phyloP scores from a whole-genome alignment of 257 asterid genomes.

The Solanum rostratum region DNA sequence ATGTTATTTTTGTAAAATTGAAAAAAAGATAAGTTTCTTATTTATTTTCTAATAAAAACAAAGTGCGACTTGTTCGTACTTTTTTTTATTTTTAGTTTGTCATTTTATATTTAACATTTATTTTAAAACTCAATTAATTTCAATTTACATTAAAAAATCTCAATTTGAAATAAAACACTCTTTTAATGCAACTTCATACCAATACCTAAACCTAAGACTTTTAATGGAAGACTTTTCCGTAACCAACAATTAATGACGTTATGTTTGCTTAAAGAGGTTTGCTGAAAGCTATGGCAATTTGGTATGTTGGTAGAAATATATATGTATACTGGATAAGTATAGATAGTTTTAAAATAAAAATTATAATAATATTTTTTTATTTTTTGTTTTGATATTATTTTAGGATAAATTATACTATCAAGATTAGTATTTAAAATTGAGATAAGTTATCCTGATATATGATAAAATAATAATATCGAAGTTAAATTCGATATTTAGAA shows the following conservation, averaged over 20 bases:
- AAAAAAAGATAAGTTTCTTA: too few species aligned
- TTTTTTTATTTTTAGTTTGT: neutral
- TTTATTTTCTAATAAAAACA: neutral
- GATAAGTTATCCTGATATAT: too few species aligned
- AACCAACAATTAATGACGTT: neutral
- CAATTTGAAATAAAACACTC: neutral
- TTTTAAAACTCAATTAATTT: neutral
- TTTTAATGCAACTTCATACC: neutral
- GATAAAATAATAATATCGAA: too few species aligned
- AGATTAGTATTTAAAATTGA: too few species aligned
- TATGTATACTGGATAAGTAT: neutral
- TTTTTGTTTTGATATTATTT: too few species aligned
- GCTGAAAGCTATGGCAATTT: neutral
- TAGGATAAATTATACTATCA: too few species aligned
- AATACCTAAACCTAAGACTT: neutral
- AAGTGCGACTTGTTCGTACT: neutral
- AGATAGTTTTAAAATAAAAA: too few species aligned
- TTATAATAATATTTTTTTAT: too few species aligned
- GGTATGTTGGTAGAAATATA: neutral
- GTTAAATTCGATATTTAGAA: too few species aligned
- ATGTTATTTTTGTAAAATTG: too few species aligned
- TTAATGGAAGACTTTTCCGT: too few species aligned
- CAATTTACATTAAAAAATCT: neutral
- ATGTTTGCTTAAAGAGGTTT: neutral
- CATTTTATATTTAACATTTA: neutral